Percentiles rank a stretch among this genome's conserved stretches.
Conservation (phyloP, 2,329 filamentous ascomycete genomes). For the Cladophialophora chaetospira region DNA sequence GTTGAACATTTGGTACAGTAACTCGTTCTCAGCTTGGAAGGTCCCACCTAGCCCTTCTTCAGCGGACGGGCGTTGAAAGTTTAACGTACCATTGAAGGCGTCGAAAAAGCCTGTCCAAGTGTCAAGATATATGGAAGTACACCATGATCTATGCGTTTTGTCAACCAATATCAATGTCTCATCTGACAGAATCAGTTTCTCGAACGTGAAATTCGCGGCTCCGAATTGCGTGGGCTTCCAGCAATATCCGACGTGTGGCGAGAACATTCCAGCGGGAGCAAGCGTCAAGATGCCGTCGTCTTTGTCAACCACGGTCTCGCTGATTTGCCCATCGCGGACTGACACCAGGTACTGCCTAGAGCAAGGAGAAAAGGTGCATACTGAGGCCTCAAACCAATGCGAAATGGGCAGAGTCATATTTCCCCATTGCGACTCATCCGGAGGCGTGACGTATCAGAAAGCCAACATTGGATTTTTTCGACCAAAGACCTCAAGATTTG, state of each 20-base stretch:
- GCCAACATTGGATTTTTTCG: too few relatives aligned
- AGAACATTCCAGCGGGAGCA: background rate
- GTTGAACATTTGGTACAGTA: background rate
- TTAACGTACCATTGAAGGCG: background rate
- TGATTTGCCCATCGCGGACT: background rate
- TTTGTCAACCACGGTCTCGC: background rate
- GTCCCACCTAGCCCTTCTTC: background rate
- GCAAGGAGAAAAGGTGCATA: background rate
- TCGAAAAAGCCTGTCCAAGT: background rate
- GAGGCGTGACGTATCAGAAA: background rate
- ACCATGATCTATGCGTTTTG: background rate
- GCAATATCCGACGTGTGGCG: background rate
- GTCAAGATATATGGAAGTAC: background rate
- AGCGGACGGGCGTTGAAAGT: background rate
- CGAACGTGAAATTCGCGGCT: background rate
- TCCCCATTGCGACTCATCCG: background rate
- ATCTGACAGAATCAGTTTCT: background rate
- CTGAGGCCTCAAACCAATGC: background rate
- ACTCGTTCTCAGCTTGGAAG: background rate
- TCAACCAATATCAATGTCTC: background rate
- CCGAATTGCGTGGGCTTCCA: background rate
- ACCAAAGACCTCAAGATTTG: too few relatives aligned
- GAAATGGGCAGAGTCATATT: background rate
- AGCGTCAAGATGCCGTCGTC: background rate
- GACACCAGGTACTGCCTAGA: background rate